Percentiles rank a stretch among this genome's conserved stretches.
Evolutionary conservation across 2,329 filamentous ascomycete genomes (phyloP).

Genomic region (Cyphellophora attinorum): DNA sequence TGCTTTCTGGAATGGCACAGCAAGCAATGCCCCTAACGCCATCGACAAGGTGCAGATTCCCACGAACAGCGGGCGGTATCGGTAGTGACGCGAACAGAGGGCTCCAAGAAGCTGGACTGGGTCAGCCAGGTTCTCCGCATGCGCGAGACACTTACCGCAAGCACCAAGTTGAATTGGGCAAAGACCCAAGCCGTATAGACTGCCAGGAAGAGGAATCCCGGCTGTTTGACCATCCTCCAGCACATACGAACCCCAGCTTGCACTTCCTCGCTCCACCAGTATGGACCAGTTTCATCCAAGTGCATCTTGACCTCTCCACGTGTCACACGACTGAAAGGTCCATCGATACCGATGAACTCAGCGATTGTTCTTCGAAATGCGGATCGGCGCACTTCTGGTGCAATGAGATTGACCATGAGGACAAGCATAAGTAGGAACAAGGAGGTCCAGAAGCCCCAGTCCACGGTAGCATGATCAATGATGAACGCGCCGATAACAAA

Average conservation of each 20-base stretch:
- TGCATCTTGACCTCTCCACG: constrained; percentile 71
- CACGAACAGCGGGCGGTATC: constrained; percentile 53
- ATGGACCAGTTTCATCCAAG: constrained; percentile 59
- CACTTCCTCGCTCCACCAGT: constrained; percentile 69
- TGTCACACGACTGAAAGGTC: constrained; percentile 40
- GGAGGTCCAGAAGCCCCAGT: constrained; percentile 68
- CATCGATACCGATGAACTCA: constrained; percentile 39
- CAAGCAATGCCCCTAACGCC: constrained; percentile 58
- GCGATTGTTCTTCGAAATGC: constrained; percentile 59
- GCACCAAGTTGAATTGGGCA: constrained; percentile 63
- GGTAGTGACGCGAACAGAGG: constrained; percentile 60
- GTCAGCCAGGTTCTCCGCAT: constrained; percentile 1
- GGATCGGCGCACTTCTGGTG: constrained; percentile 62
- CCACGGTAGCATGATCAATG: constrained; percentile 54
- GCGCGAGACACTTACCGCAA: constrained; percentile 44
- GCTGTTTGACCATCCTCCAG: constrained; percentile 61
- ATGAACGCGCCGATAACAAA: constrained; percentile 63
- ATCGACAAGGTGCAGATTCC: constrained; percentile 58
- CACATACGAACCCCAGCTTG: constrained; percentile 60
- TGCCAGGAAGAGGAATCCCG: constrained; percentile 62
- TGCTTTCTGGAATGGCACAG: constrained; percentile 65
- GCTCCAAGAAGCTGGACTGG: constrained; percentile 52
- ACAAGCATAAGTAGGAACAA: constrained; percentile 58
- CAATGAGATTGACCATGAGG: constrained; percentile 59
- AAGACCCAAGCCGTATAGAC: constrained; percentile 73